A percentile compares a stretch with the other conserved stretches of the same genome.
phyloP scores from a whole-genome alignment of 345 rosid genomes.

The Linum usitatissimum region DNA sequence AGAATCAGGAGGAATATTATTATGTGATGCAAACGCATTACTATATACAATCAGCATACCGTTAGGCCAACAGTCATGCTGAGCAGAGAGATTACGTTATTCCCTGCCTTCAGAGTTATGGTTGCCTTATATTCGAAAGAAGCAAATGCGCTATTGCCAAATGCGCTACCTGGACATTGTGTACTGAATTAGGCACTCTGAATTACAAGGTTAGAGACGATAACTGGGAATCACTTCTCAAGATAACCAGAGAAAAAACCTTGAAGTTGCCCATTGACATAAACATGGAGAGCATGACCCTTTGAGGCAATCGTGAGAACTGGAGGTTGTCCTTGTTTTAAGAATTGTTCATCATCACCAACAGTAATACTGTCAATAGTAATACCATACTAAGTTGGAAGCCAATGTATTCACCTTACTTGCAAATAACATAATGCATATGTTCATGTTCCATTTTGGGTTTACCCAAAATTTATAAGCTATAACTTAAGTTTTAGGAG shows the following conservation, averaged over 20 bases:
- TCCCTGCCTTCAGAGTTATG: slow-evolving; percentile 61
- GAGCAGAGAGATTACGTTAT: slow-evolving; percentile 62
- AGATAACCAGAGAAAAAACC: slow-evolving; percentile 25
- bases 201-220: not conserved
- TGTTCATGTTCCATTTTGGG: no score
- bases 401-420: not conserved
- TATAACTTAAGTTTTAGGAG: no score
- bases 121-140: slow-evolving; percentile 45
- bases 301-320: slow-evolving; percentile 69
- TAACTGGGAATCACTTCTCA: not conserved
- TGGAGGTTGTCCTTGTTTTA: slow-evolving; percentile 45
- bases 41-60: slow-evolving; percentile 31
- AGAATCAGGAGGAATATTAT: no score
- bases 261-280: slow-evolving; percentile 60
- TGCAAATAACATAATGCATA: not conserved
- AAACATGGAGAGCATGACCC: slow-evolving; percentile 81
- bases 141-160: slow-evolving; percentile 56
- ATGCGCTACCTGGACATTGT: slow-evolving; percentile 43
- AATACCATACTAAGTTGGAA: not conserved
- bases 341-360: slow-evolving; percentile 41
- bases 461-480: no score
- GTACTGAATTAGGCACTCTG: not conserved
- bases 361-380: slow-evolving; percentile 44
- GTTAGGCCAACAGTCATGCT: slow-evolving; percentile 86
- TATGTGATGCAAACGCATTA: not conserved